A percentile compares a stretch with the other conserved stretches of the same genome.
These are phyloP conservation scores for Magnusiomyces tetraspermus DNA, from an alignment of 1,139 yeast genomes.

Conservation along the genomic window DNA sequence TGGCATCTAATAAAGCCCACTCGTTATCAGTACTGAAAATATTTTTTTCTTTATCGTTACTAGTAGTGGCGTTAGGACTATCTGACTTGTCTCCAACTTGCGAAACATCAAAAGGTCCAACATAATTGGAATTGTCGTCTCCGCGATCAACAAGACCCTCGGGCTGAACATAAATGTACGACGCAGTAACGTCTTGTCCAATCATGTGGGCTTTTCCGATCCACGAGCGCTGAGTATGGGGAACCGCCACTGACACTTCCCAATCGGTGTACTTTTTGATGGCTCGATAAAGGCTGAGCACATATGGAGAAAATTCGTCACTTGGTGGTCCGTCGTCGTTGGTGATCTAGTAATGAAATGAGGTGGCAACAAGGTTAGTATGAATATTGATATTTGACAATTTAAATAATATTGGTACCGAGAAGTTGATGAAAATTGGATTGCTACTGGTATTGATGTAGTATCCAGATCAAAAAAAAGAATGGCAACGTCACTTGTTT, in stretches of 20 bases:
- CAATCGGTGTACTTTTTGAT: constrained; percentile 59
- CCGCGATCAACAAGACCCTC: not conserved
- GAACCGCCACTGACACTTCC: constrained; percentile 78
- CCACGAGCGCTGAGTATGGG: constrained; percentile 67
- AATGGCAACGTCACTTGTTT: too few relatives aligned
- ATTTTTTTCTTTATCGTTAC: not conserved
- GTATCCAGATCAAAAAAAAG: too few relatives aligned
- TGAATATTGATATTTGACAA: too few relatives aligned
- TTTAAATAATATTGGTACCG: too few relatives aligned
- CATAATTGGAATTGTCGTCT: constrained; percentile 18
- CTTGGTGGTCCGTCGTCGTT: constrained; percentile 96
- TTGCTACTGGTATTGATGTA: too few relatives aligned
- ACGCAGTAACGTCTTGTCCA: constrained; percentile 61
- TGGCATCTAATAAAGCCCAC: constrained; percentile 82
- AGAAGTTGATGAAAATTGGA: too few relatives aligned
- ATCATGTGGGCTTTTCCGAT: constrained; percentile 96
- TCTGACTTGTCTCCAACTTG: constrained; percentile 22
- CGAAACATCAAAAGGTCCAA: constrained; percentile 56
- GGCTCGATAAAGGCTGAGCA: constrained; percentile 70
- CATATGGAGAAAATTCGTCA: constrained; percentile 72
- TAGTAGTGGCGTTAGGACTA: constrained; percentile 25
- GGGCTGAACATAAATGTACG: constrained; percentile 39
- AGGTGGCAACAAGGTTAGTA: not conserved
- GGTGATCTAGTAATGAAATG: constrained; percentile 38
- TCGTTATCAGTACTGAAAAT: constrained; percentile 39